Percentiles rank a stretch among this genome's conserved stretches.
phyloP scores from a whole-genome alignment of 2,329 filamentous ascomycete genomes.

The Colletotrichum kahawae region DNA sequence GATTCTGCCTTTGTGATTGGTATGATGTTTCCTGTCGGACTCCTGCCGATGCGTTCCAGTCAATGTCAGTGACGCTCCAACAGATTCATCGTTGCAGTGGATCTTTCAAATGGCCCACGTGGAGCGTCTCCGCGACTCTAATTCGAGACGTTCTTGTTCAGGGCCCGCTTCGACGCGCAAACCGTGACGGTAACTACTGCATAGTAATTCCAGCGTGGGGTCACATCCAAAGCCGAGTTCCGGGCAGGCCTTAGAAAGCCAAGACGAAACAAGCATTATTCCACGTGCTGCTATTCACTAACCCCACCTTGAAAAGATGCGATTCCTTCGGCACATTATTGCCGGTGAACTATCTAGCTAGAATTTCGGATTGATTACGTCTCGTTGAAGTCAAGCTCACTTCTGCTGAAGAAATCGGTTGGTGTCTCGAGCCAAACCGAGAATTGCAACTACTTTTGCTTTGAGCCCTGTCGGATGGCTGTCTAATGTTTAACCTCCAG shows the following conservation, averaged over 20 bases:
- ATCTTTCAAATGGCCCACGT: not conserved
- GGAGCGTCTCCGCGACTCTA: not conserved
- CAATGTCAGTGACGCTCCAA: not conserved
- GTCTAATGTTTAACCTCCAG: not conserved
- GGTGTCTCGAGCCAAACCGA: not conserved
- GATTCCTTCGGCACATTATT: not conserved
- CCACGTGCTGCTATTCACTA: not conserved
- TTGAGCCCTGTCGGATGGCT: not conserved
- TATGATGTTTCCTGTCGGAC: not conserved
- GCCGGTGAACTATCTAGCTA: not conserved
- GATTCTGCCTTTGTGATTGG: not conserved
- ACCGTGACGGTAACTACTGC: not conserved
- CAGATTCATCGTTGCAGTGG: not conserved
- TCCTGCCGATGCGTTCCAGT: not conserved
- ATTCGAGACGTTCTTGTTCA: not conserved
- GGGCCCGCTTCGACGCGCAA: not conserved
- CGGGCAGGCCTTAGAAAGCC: not conserved
- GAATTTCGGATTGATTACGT: not conserved
- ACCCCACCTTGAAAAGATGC: not conserved
- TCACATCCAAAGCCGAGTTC: not conserved
- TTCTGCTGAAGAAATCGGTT: not conserved
- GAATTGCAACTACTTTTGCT: not conserved
- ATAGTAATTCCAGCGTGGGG: not conserved
- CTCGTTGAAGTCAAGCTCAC: not conserved
- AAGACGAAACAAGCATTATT: not conserved